phyloP scores from a whole-genome alignment of 177 flowering plant genomes.

The Vitis hybrid region DNA sequence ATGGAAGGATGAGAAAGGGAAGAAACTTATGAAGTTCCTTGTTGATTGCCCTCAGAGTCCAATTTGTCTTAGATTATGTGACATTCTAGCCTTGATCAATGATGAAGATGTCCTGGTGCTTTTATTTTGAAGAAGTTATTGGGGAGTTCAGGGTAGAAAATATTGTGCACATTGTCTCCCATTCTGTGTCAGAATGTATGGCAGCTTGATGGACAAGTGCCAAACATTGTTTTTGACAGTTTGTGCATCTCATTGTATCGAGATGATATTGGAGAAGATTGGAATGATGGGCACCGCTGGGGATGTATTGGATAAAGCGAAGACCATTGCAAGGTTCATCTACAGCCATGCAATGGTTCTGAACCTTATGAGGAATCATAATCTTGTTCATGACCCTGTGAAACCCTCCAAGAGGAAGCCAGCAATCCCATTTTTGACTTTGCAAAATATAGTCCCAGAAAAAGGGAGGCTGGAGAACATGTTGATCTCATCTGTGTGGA shows the following conservation, averaged over 20 bases:
- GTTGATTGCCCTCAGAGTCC: constrained; percentile 58
- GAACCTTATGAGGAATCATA: constrained; percentile 33
- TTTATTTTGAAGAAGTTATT: constrained; percentile 38
- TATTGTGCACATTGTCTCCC: constrained; percentile 57
- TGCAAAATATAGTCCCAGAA: constrained; percentile 43
- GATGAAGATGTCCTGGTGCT: constrained; percentile 33
- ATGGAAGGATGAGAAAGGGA: constrained; percentile 39
- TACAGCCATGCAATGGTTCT: constrained; percentile 31
- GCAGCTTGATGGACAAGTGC: constrained; percentile 31
- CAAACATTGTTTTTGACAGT: constrained; percentile 49
- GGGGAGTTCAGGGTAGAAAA: constrained; percentile 53
- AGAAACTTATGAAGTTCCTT: constrained; percentile 40
- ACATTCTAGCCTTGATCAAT: constrained; percentile 32
- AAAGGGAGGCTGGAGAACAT: constrained; percentile 35
- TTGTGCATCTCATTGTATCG: constrained; percentile 53
- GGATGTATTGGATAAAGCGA: constrained; percentile 36
- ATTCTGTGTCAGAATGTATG: constrained; percentile 32
- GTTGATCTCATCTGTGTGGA: constrained; percentile 50
- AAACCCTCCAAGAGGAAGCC: constrained; percentile 31
- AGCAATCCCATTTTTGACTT: constrained; percentile 39
- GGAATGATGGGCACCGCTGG: constrained; percentile 19
- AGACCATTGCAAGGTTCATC: constrained; percentile 45
- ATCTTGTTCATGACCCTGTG: constrained; percentile 27
- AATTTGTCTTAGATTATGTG: constrained; percentile 44
- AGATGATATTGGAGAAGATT: constrained; percentile 55